A percentile compares a stretch with the other conserved stretches of the same genome.
phyloP scores from a whole-genome alignment of 306 rosid genomes.

The Gynostemma pentaphyllum region DNA sequence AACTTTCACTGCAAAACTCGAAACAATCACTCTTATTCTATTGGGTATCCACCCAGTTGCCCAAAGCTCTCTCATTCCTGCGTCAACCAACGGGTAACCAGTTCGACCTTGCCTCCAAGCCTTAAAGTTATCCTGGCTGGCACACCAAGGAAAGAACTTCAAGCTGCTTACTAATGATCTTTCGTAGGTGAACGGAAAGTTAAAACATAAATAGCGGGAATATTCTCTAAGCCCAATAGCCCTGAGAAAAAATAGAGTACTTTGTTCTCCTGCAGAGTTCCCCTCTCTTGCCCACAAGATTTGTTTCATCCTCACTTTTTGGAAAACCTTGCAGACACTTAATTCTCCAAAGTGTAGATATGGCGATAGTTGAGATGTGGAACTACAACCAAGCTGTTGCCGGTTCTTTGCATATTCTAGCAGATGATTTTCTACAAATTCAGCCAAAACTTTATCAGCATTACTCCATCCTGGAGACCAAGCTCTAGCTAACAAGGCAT shows the following conservation, averaged over 20 bases:
- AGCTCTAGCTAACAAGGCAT: slow-evolving; percentile 76
- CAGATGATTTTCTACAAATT: slow-evolving; percentile 53
- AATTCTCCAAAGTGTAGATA: slow-evolving; percentile 84
- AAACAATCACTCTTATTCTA: slow-evolving; percentile 63
- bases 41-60: slow-evolving; percentile 99
- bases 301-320: slow-evolving; percentile 48
- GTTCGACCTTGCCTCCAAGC: slow-evolving; percentile 96
- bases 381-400: slow-evolving; percentile 48
- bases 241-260: slow-evolving; percentile 52
- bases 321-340: slow-evolving; percentile 73
- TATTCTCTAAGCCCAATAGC: slow-evolving; percentile 90
- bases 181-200: slow-evolving; percentile 90
- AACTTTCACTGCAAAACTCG: slow-evolving; percentile 74
- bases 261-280: slow-evolving; percentile 50
- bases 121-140: slow-evolving; percentile 51
- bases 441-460: slow-evolving; percentile 56
- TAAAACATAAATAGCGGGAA: slow-evolving; percentile 84
- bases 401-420: slow-evolving; percentile 53
- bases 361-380: slow-evolving; percentile 82
- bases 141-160: slow-evolving; percentile 79
- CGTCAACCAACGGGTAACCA: slow-evolving; percentile 93
- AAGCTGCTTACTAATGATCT: slow-evolving; percentile 56
- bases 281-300: slow-evolving; percentile 61
- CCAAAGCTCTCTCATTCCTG: slow-evolving; percentile 99
- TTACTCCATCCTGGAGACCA: slow-evolving; percentile 97